phyloP scores from a whole-genome alignment of 805 yeast genomes.

The Candida jianshihensis region DNA sequence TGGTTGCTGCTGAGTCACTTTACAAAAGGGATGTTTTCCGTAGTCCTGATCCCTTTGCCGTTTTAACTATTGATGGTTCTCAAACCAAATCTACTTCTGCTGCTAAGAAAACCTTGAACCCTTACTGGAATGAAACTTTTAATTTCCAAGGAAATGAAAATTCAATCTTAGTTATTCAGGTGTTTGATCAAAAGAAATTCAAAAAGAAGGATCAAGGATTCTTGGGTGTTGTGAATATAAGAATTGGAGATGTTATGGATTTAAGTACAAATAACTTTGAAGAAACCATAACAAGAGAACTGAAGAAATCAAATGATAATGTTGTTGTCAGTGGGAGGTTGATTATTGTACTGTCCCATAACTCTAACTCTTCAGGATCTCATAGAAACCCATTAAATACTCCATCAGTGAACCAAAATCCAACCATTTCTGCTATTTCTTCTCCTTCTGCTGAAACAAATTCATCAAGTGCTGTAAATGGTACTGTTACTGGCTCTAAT shows the following conservation, averaged over 20 bases:
- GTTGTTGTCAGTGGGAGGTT: constrained; percentile 90
- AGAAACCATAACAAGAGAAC: constrained; percentile 88
- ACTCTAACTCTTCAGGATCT: constrained; percentile 10
- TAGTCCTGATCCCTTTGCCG: constrained; percentile 98
- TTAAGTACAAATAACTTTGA: constrained; percentile 41
- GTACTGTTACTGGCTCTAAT: constrained; percentile 2
- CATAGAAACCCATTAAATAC: constrained; percentile 7
- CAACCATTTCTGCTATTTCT: too few species aligned
- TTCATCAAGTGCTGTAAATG: too few species aligned
- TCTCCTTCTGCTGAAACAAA: too few species aligned
- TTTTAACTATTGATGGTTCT: constrained; percentile 92
- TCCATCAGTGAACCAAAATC: too few species aligned
- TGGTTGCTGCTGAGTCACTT: constrained; percentile 93
- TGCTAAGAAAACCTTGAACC: constrained; percentile 88
- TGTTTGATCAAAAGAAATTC: constrained; percentile 94
- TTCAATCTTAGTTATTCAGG: constrained; percentile 84
- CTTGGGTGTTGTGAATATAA: constrained; percentile 88
- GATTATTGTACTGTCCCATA: constrained; percentile 64
- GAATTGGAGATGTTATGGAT: constrained; percentile 85
- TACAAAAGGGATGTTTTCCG: constrained; percentile 93
- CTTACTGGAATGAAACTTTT: constrained; percentile 96
- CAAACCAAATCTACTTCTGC: constrained; percentile 94
- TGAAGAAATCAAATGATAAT: constrained; percentile 87
- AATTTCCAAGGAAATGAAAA: constrained; percentile 70
- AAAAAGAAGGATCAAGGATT: constrained; percentile 98